Evolutionary conservation across 148 eudicot genomes (phyloP).

Genomic region (Spergularia bocconei): DNA sequence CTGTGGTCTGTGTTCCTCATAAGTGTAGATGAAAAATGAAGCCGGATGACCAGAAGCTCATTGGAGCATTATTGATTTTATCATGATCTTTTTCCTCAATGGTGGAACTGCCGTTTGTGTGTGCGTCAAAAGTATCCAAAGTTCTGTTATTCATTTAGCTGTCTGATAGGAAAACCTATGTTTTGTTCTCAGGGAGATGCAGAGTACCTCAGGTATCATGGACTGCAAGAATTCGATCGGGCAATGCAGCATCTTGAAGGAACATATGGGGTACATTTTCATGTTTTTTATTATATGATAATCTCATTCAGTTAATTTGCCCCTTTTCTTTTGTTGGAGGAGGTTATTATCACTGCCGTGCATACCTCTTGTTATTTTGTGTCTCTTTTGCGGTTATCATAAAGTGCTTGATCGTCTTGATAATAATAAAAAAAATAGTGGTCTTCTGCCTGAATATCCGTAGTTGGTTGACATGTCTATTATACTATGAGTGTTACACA

Average conservation of each 20-base stretch:
- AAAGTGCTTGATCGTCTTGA: no score
- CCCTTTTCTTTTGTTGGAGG: neutral
- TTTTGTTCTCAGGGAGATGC: constrained; percentile 81
- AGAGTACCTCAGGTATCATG: constrained; percentile 69
- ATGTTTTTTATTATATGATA: neutral
- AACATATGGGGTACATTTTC: constrained; percentile 62
- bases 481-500: no score
- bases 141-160: neutral
- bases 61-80: neutral
- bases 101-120: neutral
- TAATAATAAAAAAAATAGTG: no score
- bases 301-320: neutral
- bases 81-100: neutral
- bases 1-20: neutral
- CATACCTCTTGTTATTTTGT: no score
- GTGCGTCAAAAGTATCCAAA: neutral
- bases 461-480: no score
- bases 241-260: constrained; percentile 99
- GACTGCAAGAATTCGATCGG: constrained; percentile 89
- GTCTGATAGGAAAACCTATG: neutral
- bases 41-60: neutral
- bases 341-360: no score
- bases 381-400: no score
- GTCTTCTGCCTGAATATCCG: no score
- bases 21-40: neutral